A percentile compares a stretch with the other conserved stretches of the same genome.
Evolutionary conservation across 768 basidiomycete genomes (phyloP).

Genomic region (Epithele typhae): DNA sequence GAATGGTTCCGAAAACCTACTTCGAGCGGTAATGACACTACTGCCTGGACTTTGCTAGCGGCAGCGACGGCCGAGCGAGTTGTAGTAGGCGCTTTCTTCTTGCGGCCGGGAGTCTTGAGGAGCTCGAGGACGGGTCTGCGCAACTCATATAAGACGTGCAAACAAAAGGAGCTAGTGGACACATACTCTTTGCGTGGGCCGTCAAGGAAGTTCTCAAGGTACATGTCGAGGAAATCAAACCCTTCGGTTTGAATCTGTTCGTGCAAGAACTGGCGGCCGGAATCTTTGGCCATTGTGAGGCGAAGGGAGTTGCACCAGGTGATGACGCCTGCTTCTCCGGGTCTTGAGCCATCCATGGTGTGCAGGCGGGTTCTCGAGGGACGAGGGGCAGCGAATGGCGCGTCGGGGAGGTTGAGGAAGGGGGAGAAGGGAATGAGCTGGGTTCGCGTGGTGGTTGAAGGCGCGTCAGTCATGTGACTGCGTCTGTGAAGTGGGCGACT

Average conservation of each 20-base stretch:
- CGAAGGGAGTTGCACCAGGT: conserved; percentile 69
- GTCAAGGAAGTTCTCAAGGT: conserved; percentile 65
- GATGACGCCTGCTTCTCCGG: conserved; percentile 45
- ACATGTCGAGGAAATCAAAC: conserved; percentile 76
- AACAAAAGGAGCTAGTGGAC: too few species aligned
- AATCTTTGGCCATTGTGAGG: conserved; percentile 65
- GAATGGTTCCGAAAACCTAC: conserved; percentile 33
- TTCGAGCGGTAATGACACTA: conserved; percentile 40
- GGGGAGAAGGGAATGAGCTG: not conserved
- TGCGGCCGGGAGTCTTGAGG: conserved; percentile 80
- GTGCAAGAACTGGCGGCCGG: conserved; percentile 64
- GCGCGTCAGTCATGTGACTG: conserved; percentile 4
- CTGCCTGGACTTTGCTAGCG: conserved; percentile 41
- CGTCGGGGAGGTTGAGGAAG: not conserved
- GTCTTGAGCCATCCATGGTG: conserved; percentile 18
- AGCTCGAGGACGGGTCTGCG: conserved; percentile 72
- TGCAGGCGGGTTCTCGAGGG: too few species aligned
- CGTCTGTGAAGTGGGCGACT: too few species aligned
- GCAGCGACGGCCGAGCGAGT: conserved; percentile 38
- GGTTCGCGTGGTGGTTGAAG: not conserved
- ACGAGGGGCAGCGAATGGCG: too few species aligned
- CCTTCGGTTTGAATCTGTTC: conserved; percentile 73
- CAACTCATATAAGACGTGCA: too few species aligned
- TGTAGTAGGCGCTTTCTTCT: conserved; percentile 50
- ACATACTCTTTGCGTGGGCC: conserved; percentile 62